Base-by-base conservation (phyloP, 306 rosid genomes). In the Cucumis melo region DNA sequence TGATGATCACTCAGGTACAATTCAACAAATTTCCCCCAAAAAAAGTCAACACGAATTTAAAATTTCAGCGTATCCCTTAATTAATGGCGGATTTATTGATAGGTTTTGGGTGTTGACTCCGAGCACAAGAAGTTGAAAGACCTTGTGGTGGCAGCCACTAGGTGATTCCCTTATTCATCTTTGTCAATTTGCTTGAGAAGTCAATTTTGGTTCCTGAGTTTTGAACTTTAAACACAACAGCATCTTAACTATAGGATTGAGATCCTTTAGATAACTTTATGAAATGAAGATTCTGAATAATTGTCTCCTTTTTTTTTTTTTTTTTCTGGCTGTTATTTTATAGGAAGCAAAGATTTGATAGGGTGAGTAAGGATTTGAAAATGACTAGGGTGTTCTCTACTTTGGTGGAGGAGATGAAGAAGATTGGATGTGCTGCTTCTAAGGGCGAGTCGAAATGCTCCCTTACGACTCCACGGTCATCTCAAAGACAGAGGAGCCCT, bases 361-460 rank as follows among this genome's bases (percentile, higher is more conserved):
- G 53, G 75, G 73, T 94, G 51, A 84, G 80, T 2, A 84, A 83
- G 87, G 21, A 82, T 39, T 83, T 94, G 80, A 90, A 89, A 80
- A 80, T 89, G 84, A 84, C 82, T 7, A 84, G 97, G 80, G 75
- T 87, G 42, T 87, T 94, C 77, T 85, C 89, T 15, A 92, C 96
- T 7, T 82, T 94, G 88, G 84, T 90, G 61, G 95, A 92, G 76
- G 97, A 94, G 86, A 71, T 94, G 78, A 89, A 88, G 87, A 87
- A 81, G 60, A 92, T 94, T 42, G 77, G 88, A 0, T 62, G 82
- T 21, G 15, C 57, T 76, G 10, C 62, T 10, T 48, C 73, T 15
- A 57, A 74, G n/a, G 80, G 80, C 21, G 86, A 84, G 19, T 80
- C 91, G 11, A 77, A 79, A 36, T 59, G 78, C 34, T 85, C 84